A percentile compares a stretch with the other conserved stretches of the same genome.
Evolutionary conservation across 2,329 filamentous ascomycete species (phyloP).

Genomic region (Cyclaneusma minus): DNA sequence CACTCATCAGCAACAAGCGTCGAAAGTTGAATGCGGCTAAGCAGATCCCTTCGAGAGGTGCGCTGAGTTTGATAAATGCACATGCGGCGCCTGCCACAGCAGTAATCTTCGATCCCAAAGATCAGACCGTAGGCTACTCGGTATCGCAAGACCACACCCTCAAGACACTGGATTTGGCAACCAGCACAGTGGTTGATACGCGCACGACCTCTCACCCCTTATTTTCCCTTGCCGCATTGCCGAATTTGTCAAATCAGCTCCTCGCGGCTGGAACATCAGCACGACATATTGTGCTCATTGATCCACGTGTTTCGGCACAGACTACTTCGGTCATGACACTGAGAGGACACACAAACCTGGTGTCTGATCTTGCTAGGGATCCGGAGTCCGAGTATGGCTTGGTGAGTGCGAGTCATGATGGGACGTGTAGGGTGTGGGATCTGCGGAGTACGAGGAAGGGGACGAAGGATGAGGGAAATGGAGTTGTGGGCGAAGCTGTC

Average conservation of each 20-base stretch:
- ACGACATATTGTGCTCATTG: slow-evolving; percentile 81
- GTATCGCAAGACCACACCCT: slow-evolving; percentile 83
- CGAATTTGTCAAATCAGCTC: slow-evolving; percentile 33
- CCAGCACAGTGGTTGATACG: slow-evolving; percentile 61
- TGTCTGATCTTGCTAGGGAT: slow-evolving; percentile 31
- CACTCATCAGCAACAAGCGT: slow-evolving; percentile 57
- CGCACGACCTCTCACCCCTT: slow-evolving; percentile 73
- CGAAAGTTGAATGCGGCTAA: slow-evolving; percentile 46
- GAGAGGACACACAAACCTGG: slow-evolving; percentile 70
- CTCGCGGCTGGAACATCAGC: slow-evolving; percentile 66
- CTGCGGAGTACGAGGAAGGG: slow-evolving; percentile 52
- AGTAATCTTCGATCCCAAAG: slow-evolving; percentile 70
- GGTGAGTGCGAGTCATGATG: slow-evolving; percentile 80
- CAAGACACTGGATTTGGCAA: slow-evolving; percentile 82
- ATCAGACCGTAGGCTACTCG: slow-evolving; percentile 81
- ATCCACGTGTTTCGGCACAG: slow-evolving; percentile 65
- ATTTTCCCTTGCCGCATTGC: slow-evolving; percentile 61
- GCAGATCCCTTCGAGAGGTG: slow-evolving; percentile 52
- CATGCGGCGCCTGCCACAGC: slow-evolving; percentile 61
- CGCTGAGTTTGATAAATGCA: slow-evolving; percentile 56
- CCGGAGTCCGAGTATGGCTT: slow-evolving; percentile 62
- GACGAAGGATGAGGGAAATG: slow-evolving; percentile 40
- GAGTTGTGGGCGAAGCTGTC: slow-evolving; percentile 55
- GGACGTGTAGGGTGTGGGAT: slow-evolving; percentile 90
- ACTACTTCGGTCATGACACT: slow-evolving; percentile 79